phyloP scores from a whole-genome alignment of 371 early-diverging fungal genomes.

The Rhizopus delemar region DNA sequence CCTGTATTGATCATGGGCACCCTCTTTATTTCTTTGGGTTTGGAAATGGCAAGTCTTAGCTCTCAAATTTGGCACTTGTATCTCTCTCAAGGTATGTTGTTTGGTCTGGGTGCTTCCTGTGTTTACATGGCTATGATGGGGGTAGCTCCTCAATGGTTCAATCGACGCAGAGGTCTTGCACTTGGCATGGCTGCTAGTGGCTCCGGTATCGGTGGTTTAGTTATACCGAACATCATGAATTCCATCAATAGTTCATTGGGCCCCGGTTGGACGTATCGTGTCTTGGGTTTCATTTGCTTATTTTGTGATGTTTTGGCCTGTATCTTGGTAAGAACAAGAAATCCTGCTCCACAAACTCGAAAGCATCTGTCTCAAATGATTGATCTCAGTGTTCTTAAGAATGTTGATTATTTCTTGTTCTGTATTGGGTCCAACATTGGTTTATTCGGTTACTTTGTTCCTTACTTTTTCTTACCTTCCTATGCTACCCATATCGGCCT shows the following conservation, averaged over 20 bases:
- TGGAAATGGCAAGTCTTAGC: constrained; percentile 41
- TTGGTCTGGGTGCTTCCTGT: constrained; percentile 66
- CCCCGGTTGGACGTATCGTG: constrained; percentile 57
- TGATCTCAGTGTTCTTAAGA: constrained; percentile 44
- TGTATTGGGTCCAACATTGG: constrained; percentile 44
- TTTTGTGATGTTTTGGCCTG: constrained; percentile 37
- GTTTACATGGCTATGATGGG: constrained; percentile 41
- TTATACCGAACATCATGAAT: constrained; percentile 66
- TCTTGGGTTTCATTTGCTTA: constrained; percentile 55
- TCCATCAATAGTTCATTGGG: constrained; percentile 58
- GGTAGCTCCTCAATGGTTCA: constrained; percentile 80
- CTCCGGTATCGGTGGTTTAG: constrained; percentile 77
- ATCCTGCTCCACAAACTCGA: constrained; percentile 21
- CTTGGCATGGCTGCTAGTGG: constrained; percentile 77
- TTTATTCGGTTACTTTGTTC: constrained; percentile 61
- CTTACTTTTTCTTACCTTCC: constrained; percentile 59
- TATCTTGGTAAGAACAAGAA: constrained; percentile 39
- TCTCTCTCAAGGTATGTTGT: constrained; percentile 70
- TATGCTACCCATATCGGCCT: constrained; percentile 38
- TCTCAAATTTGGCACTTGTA: constrained; percentile 63
- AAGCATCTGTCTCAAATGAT: constrained; percentile 40
- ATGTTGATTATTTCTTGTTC: constrained; percentile 48
- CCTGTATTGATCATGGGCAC: constrained; percentile 30
- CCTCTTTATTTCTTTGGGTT: constrained; percentile 25
- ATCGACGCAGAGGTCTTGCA: constrained; percentile 67